A percentile compares a stretch with the other conserved stretches of the same genome.
These are phyloP conservation scores for Rubroshorea leprosula DNA, from an alignment of 345 rosid genomes.

Conservation along the genomic window DNA sequence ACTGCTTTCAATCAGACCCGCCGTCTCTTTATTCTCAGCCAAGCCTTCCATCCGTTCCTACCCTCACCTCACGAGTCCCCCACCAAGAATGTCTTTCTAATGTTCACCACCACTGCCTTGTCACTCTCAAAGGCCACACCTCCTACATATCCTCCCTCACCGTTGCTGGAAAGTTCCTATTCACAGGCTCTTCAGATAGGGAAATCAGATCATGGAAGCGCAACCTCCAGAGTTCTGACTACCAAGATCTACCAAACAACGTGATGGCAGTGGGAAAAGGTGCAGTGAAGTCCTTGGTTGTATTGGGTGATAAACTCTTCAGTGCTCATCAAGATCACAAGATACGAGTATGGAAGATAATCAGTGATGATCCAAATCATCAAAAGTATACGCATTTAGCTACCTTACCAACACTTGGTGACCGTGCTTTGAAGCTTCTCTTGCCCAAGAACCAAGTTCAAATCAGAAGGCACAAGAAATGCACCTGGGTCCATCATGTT, in stretches of 20 bases:
- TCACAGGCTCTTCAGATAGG: conserved; percentile 55
- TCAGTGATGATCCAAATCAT: conserved; percentile 27
- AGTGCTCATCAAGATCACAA: conserved; percentile 95
- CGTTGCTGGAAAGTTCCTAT: conserved; percentile 58
- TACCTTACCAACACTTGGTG: conserved; percentile 77
- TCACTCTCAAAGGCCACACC: conserved; percentile 57
- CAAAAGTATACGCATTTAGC: conserved; percentile 58
- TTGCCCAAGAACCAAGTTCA: conserved; percentile 61
- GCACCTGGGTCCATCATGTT: conserved; percentile 85
- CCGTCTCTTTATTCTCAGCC: conserved; percentile 28
- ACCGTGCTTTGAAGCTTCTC: conserved; percentile 54
- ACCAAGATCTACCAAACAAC: conserved; percentile 17
- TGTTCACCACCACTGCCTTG: conserved; percentile 40
- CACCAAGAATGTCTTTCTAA: conserved; percentile 17
- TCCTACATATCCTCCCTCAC: conserved; percentile 62
- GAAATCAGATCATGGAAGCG: conserved; percentile 64
- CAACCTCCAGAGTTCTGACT: conserved; percentile 21
- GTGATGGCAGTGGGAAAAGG: conserved; percentile 50
- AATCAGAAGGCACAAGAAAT: conserved; percentile 65
- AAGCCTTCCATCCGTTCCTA: conserved; percentile 39
- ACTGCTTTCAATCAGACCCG: conserved; percentile 10
- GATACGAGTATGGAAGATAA: conserved; percentile 88
- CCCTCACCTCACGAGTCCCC: conserved; percentile 21
- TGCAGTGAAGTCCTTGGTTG: conserved; percentile 70
- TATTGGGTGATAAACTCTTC: conserved; percentile 62